Evolutionary conservation across 83 land plant genomes (phyloP).

Genomic region (Diphasiastrum complanatum): DNA sequence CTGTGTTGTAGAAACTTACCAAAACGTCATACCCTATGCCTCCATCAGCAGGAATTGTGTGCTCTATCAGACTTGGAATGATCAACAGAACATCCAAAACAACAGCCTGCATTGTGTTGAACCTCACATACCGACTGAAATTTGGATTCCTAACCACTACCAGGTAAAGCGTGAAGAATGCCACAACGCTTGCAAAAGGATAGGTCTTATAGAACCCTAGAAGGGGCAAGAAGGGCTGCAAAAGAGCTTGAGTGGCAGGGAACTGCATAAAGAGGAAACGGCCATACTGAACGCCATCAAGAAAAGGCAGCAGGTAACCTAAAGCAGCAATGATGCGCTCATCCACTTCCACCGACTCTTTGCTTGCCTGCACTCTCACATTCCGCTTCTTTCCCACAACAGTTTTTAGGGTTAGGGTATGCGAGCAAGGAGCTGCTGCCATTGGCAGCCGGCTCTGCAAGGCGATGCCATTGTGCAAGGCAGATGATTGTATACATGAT

Average conservation of each 20-base stretch:
- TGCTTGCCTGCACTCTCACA: no score
- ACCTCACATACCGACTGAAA: slow-evolving; percentile 63
- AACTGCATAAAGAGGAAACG: slow-evolving; percentile 54
- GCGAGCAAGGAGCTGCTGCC: no score
- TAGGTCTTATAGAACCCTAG: slow-evolving; percentile 45
- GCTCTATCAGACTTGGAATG: slow-evolving; percentile 60
- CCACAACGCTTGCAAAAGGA: slow-evolving; percentile 50
- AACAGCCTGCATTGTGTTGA: slow-evolving; percentile 80
- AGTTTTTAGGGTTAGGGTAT: no score
- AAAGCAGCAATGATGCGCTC: slow-evolving; percentile 58
- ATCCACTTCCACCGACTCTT: slow-evolving; percentile 28
- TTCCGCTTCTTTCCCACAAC: no score
- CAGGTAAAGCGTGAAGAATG: slow-evolving; percentile 60
- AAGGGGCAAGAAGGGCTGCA: slow-evolving; percentile 57
- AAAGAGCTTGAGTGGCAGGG: slow-evolving; percentile 32
- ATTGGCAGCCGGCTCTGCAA: no score
- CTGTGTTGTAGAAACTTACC: slow-evolving; percentile 56
- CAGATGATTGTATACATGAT: no score
- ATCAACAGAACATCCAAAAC: slow-evolving; percentile 68
- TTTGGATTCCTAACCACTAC: slow-evolving; percentile 55
- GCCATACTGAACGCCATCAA: slow-evolving; percentile 78
- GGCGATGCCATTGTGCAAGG: no score
- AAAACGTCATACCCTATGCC: slow-evolving; percentile 52
- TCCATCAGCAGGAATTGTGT: slow-evolving; percentile 41
- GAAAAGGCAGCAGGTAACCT: slow-evolving; percentile 68